Evolutionary conservation across 2,329 filamentous ascomycete genomes (phyloP).

Genomic region (Plectosphaerella plurivora): DNA sequence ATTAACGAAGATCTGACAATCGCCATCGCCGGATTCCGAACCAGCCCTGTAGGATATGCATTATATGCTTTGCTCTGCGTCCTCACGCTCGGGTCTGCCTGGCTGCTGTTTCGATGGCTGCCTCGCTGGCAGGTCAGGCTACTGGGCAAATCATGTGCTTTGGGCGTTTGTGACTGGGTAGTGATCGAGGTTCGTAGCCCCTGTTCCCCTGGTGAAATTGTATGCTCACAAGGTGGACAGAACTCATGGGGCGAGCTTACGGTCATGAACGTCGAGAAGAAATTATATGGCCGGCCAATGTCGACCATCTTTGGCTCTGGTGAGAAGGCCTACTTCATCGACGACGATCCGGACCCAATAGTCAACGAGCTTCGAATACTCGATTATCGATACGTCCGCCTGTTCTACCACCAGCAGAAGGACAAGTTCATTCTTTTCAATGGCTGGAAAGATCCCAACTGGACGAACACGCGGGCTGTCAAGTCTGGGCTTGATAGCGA

Average conservation of each 20-base stretch:
- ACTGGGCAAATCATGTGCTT: constrained; percentile 62
- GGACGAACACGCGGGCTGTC: constrained; percentile 73
- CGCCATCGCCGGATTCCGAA: constrained; percentile 86
- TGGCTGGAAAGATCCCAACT: constrained; percentile 91
- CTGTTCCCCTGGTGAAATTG: neutral
- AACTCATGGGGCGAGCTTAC: constrained; percentile 95
- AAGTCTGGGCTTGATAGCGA: constrained; percentile 81
- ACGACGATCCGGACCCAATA: constrained; percentile 73
- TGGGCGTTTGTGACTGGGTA: constrained; percentile 81
- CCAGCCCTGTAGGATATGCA: constrained; percentile 63
- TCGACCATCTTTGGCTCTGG: constrained; percentile 64
- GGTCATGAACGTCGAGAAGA: constrained; percentile 62
- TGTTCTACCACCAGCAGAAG: constrained; percentile 83
- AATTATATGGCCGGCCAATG: constrained; percentile 48
- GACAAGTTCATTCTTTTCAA: constrained; percentile 85
- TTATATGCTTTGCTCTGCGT: constrained; percentile 69
- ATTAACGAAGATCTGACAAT: constrained; percentile 90
- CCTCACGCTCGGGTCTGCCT: constrained; percentile 71
- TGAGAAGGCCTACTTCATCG: constrained; percentile 55
- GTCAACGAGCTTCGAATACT: constrained; percentile 71
- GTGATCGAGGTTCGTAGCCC: constrained; percentile 67
- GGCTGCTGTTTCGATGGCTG: constrained; percentile 83
- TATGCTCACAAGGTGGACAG: constrained; percentile 28
- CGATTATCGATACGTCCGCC: constrained; percentile 90
- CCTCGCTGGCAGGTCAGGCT: constrained; percentile 80